phyloP scores from a whole-genome alignment of 331 rosid genomes.

The Acacia pycnantha region DNA sequence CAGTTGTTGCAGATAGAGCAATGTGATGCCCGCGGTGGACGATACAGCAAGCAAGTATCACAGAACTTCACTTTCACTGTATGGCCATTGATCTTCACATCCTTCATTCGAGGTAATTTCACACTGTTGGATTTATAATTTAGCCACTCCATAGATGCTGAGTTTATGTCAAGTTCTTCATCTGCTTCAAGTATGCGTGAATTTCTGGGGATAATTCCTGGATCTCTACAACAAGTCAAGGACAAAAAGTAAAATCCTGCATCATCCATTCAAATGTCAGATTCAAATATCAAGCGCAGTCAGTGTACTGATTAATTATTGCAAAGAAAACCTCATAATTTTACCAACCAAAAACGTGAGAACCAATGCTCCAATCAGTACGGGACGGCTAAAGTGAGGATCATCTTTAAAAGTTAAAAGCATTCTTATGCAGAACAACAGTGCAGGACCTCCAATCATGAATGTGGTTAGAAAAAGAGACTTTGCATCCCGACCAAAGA shows the following conservation, averaged over 20 bases:
- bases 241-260: conserved; percentile 67
- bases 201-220: conserved; percentile 77
- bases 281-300: conserved; percentile 15
- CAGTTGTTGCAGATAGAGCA: conserved; percentile 85
- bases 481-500: conserved; percentile 77
- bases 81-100: conserved; percentile 57
- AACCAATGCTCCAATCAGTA: conserved; percentile 58
- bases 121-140: conserved; percentile 37
- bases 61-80: conserved; percentile 72
- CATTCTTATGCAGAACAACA: conserved; percentile 77
- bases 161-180: conserved; percentile 30
- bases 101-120: conserved; percentile 62
- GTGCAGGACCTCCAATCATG: conserved; percentile 84
- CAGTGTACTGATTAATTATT: not conserved
- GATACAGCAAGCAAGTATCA: conserved; percentile 76
- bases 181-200: conserved; percentile 52
- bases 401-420: conserved; percentile 35
- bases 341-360: conserved; percentile 89
- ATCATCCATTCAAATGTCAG: conserved; percentile 19
- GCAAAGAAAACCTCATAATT: conserved; percentile 6
- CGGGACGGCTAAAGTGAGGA: conserved; percentile 44
- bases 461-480: conserved; percentile 67
- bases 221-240: conserved; percentile 78
- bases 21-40: conserved; percentile 86
- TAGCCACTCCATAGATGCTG: conserved; percentile 63